Evolutionary conservation across 768 basidiomycete genomes (phyloP), one percentile per base, ranked within the genome.

Genomic region (Nidularia sp.): DNA sequence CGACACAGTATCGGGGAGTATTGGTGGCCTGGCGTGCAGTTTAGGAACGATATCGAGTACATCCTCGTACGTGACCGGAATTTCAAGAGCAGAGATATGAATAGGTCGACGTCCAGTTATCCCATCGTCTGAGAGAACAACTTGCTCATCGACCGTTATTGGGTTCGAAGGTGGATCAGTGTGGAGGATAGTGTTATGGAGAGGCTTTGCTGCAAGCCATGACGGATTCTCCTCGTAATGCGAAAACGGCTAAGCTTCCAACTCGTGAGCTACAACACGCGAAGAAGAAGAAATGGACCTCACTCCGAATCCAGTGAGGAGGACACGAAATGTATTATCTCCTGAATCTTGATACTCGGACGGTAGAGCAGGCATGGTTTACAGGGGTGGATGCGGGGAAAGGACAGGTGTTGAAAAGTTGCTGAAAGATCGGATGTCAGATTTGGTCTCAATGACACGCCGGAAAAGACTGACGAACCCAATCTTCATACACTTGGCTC

Each of bases 151-250:
- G 49, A 62, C 55, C 29, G 58, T 60, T 44, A 62, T 54, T 34
- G 66, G 56, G 31, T 61, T 64, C 32, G 60, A 53, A 25, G 68
- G 58, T 6, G 68, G 59, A 56, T 80, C 74, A 29, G 73, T 66
- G 25, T 63, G 67, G 6, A 86, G 66, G 52, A 79, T 58, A 41
- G 71, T 68, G 62, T 87, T 80, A 59, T 86, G 82, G 18, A 89
- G 71, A 7, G 81, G 74, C 54, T 78, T 70, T 8, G 84, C 85
- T 34, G 86, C 85, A 5, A 84, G 72, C 86, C 87, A 88, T 18
- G 86, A 88, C 2, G 87, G 86, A 59, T 88, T 88, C 51, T 74
- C 73, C 48, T 69, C 60, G 58, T 78, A 79, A 15, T 79, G 76
- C 48, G 72, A 65, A 63, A 83, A 84, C 29, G 85, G 83, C 81